Base-by-base conservation (phyloP, 202 grass and related monocot genomes). In the Cymbopogon flexuosus region DNA sequence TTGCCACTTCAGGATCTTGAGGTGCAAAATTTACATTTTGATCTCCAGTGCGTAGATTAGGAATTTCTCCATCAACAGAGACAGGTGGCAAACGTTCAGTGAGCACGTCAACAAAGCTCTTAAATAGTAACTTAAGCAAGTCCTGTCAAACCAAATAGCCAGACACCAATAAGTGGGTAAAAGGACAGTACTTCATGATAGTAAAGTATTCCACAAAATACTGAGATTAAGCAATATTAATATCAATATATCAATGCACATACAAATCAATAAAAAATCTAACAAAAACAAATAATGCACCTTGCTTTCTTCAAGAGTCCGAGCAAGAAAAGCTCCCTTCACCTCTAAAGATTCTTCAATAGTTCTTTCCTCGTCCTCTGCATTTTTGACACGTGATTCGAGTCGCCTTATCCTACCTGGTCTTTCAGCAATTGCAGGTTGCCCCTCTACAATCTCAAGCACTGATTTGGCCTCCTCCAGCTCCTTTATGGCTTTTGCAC, bases 261-360 rank as follows among this genome's bases (percentile, higher is more conserved):
- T 19, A 66, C 6, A 72, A 83, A 83, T 59, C 33, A 84, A 78
- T 73, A 10, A 72, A 54, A 51, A 52, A 47, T 14, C 41, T 57
- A 27, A 42, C 42, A 87, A 73, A 24, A 51, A 65, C 70, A 83
- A 40, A 34, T 65, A 75, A 76, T 9, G 15, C 68, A 91, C 96
- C 89, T 99, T 95, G 89, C 84, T 93, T 95, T 95, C 96, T 60
- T 93, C 96, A 52, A 90, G 67, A 23, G 87, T 90, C 85, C 77
- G 72, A 88, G 83, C 73, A 90, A 95, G 86, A 23, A 89, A 73
- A 67, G 71, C 77, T 58, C 79, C 87, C 77, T 95, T 99, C 63
- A 86, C 87, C 86, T 93, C 96, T 79, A 99, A 84, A 58, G 88
- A 91, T 82, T 95, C 90, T 68, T 69, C 76, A 24, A 51, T 70